phyloP scores from a whole-genome alignment of 495 filamentous ascomycete genomes.

The Aspergillus conjunctus region DNA sequence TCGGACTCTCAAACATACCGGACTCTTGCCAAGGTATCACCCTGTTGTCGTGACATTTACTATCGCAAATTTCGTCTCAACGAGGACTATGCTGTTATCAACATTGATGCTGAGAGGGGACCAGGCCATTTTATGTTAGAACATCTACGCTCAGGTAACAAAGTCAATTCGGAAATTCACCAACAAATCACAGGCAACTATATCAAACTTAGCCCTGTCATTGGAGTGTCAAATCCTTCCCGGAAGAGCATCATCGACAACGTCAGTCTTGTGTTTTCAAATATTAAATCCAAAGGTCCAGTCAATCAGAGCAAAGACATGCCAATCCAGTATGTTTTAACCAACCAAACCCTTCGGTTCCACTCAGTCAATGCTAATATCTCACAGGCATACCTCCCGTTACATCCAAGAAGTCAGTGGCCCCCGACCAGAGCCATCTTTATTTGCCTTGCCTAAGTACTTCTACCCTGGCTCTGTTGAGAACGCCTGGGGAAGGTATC shows the following conservation, averaged over 20 bases:
- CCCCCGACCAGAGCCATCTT: not conserved
- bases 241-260: slow-evolving; percentile 18
- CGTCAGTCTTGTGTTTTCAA: slow-evolving; percentile 6
- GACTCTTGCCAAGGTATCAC: slow-evolving; percentile 16
- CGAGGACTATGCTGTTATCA: slow-evolving; percentile 23
- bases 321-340: slow-evolving; percentile 13
- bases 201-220: slow-evolving; percentile 16
- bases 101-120: not conserved
- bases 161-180: not conserved
- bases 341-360: too few species aligned
- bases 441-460: slow-evolving; percentile 13
- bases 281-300: not conserved
- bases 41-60: slow-evolving; percentile 16
- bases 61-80: slow-evolving; percentile 18
- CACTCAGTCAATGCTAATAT: not conserved
- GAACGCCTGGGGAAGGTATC: slow-evolving; percentile 20
- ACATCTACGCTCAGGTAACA: slow-evolving; percentile 11
- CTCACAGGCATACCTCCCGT: not conserved
- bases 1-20: slow-evolving; percentile 21
- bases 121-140: slow-evolving; percentile 14
- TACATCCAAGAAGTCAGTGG: not conserved
- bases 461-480: slow-evolving; percentile 18
- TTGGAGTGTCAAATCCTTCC: slow-evolving; percentile 15
- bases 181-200: not conserved
- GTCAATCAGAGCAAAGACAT: slow-evolving; percentile 1